phyloP scores from a whole-genome alignment of 2,329 filamentous ascomycete species.

The Neopestalotiopsis clavispora region DNA sequence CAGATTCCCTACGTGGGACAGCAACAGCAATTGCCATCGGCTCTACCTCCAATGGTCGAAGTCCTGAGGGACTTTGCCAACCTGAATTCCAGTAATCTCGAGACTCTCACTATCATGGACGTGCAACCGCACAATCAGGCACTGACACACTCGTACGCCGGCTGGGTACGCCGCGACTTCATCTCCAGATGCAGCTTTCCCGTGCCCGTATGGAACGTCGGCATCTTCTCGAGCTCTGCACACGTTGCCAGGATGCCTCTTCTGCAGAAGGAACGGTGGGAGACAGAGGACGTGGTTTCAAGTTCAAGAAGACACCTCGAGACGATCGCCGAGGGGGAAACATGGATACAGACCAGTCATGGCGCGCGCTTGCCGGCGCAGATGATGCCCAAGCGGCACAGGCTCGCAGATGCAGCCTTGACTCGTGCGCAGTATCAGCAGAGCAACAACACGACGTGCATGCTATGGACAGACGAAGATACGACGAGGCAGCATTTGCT shows the following conservation, averaged over 20 bases:
- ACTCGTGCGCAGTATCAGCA: conserved; percentile 10
- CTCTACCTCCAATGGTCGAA: conserved; percentile 17
- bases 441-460: conserved; percentile 5
- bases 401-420: not conserved
- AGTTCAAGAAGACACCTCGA: conserved; percentile 2
- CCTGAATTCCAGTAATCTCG: not conserved
- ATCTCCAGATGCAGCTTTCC: conserved; percentile 20
- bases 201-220: conserved; percentile 18
- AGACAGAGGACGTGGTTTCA: conserved; percentile 20
- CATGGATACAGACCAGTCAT: conserved; percentile 16
- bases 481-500: not conserved
- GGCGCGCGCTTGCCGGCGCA: conserved; percentile 17
- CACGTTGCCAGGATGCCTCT: conserved; percentile 19
- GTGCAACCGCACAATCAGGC: conserved; percentile 1
- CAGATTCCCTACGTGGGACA: conserved; percentile 10
- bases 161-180: conserved; percentile 25
- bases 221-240: not conserved
- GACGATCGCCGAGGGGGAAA: conserved; percentile 18
- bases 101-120: conserved; percentile 8
- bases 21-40: conserved; percentile 13
- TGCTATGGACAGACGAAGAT: conserved; percentile 21
- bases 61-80: not conserved
- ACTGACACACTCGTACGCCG: conserved; percentile 12
- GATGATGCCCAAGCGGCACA: conserved; percentile 4
- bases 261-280: conserved; percentile 1